Evolutionary conservation across 345 rosid species (phyloP).

Genomic region (Salix udensis): DNA sequence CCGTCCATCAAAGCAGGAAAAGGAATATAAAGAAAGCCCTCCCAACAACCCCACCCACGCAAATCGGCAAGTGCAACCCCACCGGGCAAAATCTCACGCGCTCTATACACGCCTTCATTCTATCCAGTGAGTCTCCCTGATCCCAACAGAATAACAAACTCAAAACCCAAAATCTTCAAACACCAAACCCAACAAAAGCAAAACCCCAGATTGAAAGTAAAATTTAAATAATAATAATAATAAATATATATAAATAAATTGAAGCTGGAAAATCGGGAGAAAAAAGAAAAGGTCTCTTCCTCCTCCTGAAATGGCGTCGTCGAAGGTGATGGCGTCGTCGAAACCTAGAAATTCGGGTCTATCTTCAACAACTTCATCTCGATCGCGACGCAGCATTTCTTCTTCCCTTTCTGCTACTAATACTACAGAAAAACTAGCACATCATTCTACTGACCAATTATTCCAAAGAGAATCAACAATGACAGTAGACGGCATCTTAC

Average conservation of each 20-base stretch:
- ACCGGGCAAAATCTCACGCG: background rate
- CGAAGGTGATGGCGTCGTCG: constrained; percentile 59
- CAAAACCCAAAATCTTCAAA: constrained; percentile 1
- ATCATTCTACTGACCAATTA: constrained; percentile 28
- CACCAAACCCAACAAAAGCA: background rate
- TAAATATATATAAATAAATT: constrained; percentile 9
- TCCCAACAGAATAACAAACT: constrained; percentile 36
- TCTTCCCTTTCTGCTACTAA: constrained; percentile 40
- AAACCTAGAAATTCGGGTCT: constrained; percentile 60
- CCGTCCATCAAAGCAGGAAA: background rate
- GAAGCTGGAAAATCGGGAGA: background rate
- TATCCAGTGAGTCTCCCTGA: constrained; percentile 20
- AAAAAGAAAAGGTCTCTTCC: constrained; percentile 2
- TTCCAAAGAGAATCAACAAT: constrained; percentile 24
- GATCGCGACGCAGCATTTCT: constrained; percentile 44
- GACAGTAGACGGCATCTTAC: constrained; percentile 47
- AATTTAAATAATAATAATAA: background rate
- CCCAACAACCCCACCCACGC: background rate
- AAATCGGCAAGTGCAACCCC: background rate
- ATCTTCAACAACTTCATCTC: constrained; percentile 15
- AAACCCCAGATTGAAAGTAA: constrained; percentile 4
- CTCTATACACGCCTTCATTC: background rate
- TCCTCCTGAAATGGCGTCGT: constrained; percentile 56
- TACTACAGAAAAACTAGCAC: constrained; percentile 1
- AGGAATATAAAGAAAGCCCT: background rate